Evolutionary conservation across 2,329 filamentous ascomycete species (phyloP), one percentile per base, ranked within the genome.

Genomic region (Trichoderma atroviride): DNA sequence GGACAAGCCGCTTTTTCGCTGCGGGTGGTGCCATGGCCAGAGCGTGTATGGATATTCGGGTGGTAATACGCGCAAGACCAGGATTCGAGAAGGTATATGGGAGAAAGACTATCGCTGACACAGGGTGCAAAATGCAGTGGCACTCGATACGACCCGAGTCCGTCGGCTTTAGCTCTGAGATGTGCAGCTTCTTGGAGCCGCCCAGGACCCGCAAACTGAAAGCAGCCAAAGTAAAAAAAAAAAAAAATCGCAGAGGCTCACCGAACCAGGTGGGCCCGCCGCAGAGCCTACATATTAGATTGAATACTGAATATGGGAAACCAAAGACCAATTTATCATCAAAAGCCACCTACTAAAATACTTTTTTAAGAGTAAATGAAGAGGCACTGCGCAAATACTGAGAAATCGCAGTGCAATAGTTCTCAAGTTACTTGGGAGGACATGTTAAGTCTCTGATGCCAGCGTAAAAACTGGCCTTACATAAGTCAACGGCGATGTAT

Each of bases 1-100:
- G 88, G 22, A 90, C 81, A 10, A 87, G 82, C 75, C 86, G 90
- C 70, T 87, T 90, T 56, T 84, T 83, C 19, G 65, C 69, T 2
- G 73, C 66, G 56, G 74, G 73, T 47, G 68, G 27, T 40, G 68
- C 53, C 68, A 70, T 70, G 55, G 22, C 58, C 0, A 13, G 9
- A 11, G 16, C 14, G 27, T 52, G 24, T 22, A 6, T 27, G 1
- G 9, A 13, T 13, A 14, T 5, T 3, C 2, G 10, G 22, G 3
- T 7, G 19, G 16, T 24, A 50, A 13, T 11, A 10, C 33, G 4
- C 33, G 33, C 5, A 35, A 16, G 5, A 1, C 6, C 40, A 43
- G 40, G 7, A 3, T n/a, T n/a, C 3, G 50, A 40, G 43, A 52
- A 14, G 13, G 2, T 24, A 4, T 47, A 33, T 19, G 13, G 50